Conservation (phyloP, 495 filamentous ascomycete species). For the Neurospora sp. region DNA sequence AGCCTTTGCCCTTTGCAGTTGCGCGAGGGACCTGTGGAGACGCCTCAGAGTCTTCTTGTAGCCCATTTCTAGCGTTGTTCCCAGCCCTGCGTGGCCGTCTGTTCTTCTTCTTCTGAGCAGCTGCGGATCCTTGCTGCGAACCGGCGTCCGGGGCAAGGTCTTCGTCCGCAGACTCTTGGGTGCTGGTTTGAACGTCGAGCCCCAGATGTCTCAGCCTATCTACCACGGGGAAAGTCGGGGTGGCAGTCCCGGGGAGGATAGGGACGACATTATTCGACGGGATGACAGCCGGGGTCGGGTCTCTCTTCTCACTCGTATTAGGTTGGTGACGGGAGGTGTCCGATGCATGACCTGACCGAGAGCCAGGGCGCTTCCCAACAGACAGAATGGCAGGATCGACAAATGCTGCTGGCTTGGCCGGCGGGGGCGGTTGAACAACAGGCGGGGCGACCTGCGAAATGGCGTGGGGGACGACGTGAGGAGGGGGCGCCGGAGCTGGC, state of each 20-base stretch:
- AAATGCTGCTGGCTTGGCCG: slow-evolving; percentile 21
- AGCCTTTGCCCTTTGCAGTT: slow-evolving; percentile 47
- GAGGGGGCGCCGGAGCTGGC: neutral
- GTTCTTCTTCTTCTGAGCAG: slow-evolving; percentile 13
- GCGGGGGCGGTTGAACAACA: slow-evolving; percentile 2
- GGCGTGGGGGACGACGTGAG: neutral
- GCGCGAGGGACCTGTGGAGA: slow-evolving; percentile 8
- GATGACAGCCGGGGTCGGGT: slow-evolving; percentile 13
- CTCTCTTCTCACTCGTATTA: slow-evolving; percentile 27
- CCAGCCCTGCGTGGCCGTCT: slow-evolving; percentile 11
- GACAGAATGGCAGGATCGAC: slow-evolving; percentile 48
- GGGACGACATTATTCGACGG: neutral
- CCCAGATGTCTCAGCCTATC: slow-evolving; percentile 11
- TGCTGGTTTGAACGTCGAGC: neutral
- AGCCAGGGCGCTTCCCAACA: slow-evolving; percentile 27
- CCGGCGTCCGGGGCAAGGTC: slow-evolving; percentile 4
- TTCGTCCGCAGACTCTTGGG: slow-evolving; percentile 14
- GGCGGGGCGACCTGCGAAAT: slow-evolving; percentile 1
- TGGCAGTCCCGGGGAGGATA: slow-evolving; percentile 3
- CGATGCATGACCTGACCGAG: slow-evolving; percentile 5
- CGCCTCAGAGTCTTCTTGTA: slow-evolving; percentile 13
- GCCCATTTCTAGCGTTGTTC: slow-evolving; percentile 1
- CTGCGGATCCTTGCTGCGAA: slow-evolving; percentile 9
- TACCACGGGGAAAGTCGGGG: slow-evolving; percentile 2
- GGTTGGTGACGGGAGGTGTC: slow-evolving; percentile 15